Evolutionary conservation across 352 stramenopile species (phyloP).

Genomic region (Phytophthora fragariaefolia): DNA sequence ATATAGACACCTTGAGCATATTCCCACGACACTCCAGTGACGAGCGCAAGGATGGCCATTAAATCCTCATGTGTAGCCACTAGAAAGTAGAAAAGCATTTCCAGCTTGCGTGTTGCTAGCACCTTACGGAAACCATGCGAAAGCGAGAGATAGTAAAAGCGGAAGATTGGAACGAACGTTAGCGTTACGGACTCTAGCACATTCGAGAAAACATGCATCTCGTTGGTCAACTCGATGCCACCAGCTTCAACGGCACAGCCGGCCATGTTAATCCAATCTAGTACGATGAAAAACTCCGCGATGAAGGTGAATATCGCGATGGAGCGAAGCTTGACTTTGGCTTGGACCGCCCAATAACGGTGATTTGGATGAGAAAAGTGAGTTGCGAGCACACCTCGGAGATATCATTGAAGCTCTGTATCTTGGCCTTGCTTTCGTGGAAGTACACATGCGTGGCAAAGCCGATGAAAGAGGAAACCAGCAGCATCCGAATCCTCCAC

Average conservation of each 20-base stretch:
- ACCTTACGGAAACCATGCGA: conserved; percentile 4
- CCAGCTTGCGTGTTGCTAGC: conserved; percentile 17
- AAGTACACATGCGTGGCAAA: conserved; percentile 31
- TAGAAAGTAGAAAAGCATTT: conserved; percentile 24
- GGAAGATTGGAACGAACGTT: conserved; percentile 22
- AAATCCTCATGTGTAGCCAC: conserved; percentile 26
- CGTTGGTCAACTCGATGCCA: conserved; percentile 4
- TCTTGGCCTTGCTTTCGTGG: conserved; percentile 7
- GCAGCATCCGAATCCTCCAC: conserved; percentile 15
- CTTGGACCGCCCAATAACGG: conserved; percentile 34
- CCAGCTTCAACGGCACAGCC: not conserved
- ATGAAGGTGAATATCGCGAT: conserved; percentile 16
- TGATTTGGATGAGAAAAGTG: conserved; percentile 45
- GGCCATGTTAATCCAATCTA: conserved; percentile 12
- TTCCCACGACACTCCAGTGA: conserved; percentile 25
- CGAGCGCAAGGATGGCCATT: not conserved
- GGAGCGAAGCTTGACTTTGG: conserved; percentile 31
- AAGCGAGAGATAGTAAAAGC: conserved; percentile 32
- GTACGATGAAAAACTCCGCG: conserved; percentile 21
- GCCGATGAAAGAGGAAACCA: conserved; percentile 26
- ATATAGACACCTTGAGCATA: conserved; percentile 26
- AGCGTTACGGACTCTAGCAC: conserved; percentile 24
- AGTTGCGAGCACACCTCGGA: conserved; percentile 37
- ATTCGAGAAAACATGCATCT: conserved; percentile 14
- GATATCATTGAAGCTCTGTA: conserved; percentile 33